Evolutionary conservation across 768 basidiomycete genomes (phyloP).

Genomic region (Trametes maxima): DNA sequence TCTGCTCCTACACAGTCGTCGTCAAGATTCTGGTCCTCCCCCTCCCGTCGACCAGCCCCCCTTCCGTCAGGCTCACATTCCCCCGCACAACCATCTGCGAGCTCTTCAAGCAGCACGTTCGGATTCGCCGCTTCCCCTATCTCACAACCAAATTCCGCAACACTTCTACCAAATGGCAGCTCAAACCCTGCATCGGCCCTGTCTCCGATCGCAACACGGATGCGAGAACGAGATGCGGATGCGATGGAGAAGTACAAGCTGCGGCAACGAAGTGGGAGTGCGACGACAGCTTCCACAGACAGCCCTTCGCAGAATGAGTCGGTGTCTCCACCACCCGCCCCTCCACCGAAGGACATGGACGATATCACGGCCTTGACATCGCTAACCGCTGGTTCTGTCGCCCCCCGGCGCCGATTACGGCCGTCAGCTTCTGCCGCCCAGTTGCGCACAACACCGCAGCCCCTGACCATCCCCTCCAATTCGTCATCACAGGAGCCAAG

Average conservation of each 20-base stretch:
- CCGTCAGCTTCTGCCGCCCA: conserved; percentile 82
- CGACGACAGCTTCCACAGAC: conserved; percentile 71
- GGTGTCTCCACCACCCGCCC: conserved; percentile 48
- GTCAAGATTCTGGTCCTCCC: conserved; percentile 34
- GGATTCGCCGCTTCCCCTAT: conserved; percentile 44
- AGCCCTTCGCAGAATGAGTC: conserved; percentile 64
- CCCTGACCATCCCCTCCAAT: conserved; percentile 34
- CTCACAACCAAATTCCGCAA: conserved; percentile 32
- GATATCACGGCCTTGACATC: conserved; percentile 40
- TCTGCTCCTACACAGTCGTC: conserved; percentile 48
- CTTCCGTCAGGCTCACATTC: conserved; percentile 60
- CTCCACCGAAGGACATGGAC: conserved; percentile 53
- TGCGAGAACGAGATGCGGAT: conserved; percentile 83
- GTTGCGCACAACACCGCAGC: conserved; percentile 55
- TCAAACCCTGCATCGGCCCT: conserved; percentile 49
- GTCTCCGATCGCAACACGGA: conserved; percentile 78
- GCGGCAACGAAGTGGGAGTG: conserved; percentile 82
- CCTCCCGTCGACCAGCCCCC: conserved; percentile 30
- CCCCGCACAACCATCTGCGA: conserved; percentile 52
- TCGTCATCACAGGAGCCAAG: conserved; percentile 44
- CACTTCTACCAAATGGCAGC: conserved; percentile 32
- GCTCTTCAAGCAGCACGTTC: conserved; percentile 41
- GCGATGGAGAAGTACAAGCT: conserved; percentile 86
- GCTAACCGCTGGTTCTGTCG: conserved; percentile 54
- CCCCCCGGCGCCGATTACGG: conserved; percentile 60